Percentiles rank a stretch among this genome's conserved stretches.
phyloP scores from a whole-genome alignment of 768 basidiomycete genomes.

The Leccinum subtestaceum region DNA sequence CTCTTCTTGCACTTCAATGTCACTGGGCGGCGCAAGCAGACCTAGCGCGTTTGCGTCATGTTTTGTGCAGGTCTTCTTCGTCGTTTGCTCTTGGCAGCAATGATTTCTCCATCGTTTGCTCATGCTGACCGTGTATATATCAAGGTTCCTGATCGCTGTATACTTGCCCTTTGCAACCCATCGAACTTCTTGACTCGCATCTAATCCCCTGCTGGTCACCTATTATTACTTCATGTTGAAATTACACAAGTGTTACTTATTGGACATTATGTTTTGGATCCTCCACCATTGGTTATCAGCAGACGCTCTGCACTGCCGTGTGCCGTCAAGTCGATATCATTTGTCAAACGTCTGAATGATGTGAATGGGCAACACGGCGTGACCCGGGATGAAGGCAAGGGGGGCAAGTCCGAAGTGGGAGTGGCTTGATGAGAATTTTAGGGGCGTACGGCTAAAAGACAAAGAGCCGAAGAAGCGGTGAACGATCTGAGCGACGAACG shows the following conservation, averaged over 20 bases:
- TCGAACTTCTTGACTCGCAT: constrained; percentile 28
- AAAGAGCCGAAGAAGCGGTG: no score
- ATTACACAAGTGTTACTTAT: constrained; percentile 7
- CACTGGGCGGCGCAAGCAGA: constrained; percentile 28
- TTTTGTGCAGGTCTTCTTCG: constrained; percentile 6
- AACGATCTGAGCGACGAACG: no score
- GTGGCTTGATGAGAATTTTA: no score
- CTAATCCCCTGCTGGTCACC: constrained; percentile 29
- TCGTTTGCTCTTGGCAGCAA: constrained; percentile 5
- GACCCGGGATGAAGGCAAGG: no score
- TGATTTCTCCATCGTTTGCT: constrained; percentile 14
- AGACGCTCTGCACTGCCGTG: no score
- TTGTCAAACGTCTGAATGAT: no score
- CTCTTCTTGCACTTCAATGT: constrained; percentile 38
- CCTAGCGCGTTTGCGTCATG: constrained; percentile 15
- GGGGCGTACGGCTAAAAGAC: no score
- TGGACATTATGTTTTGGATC: constrained; percentile 7
- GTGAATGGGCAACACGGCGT: no score
- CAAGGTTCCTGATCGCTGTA: constrained; percentile 28
- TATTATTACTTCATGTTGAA: constrained; percentile 14
- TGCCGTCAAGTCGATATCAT: no score
- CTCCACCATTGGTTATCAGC: not conserved
- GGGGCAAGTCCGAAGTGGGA: no score
- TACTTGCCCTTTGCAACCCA: constrained; percentile 17
- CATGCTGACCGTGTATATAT: constrained; percentile 32